Evolutionary conservation across 148 eudicot species (phyloP).

Genomic region (Vaccinium vitisidaea): DNA sequence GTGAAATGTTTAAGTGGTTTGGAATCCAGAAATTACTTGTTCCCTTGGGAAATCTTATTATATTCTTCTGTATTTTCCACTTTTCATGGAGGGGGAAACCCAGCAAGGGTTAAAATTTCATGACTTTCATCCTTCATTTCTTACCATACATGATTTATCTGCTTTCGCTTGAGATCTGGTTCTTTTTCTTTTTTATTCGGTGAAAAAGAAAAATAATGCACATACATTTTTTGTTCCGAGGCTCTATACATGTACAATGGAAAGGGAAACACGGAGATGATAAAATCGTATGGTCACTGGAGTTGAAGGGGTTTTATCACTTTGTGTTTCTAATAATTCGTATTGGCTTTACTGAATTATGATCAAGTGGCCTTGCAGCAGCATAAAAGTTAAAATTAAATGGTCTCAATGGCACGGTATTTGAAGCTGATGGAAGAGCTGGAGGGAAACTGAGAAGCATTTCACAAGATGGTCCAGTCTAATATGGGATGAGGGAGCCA

Average conservation of each 20-base stretch:
- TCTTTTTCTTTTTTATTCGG: background rate
- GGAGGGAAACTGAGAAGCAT: slow-evolving; percentile 87
- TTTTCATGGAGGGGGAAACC: background rate
- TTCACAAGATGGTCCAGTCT: slow-evolving; percentile 50
- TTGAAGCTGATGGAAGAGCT: slow-evolving; percentile 77
- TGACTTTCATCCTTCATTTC: background rate
- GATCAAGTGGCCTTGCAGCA: slow-evolving; percentile 90
- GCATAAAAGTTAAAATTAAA: slow-evolving; percentile 78
- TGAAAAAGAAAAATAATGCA: background rate
- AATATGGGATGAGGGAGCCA: slow-evolving; percentile 98
- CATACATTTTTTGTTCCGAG: background rate
- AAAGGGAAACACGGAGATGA: background rate
- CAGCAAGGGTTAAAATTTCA: background rate
- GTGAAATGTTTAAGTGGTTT: background rate
- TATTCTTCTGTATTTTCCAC: background rate
- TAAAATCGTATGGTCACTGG: too few relatives aligned
- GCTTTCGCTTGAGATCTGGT: background rate
- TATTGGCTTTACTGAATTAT: slow-evolving; percentile 13
- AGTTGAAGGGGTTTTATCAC: background rate
- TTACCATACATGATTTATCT: background rate
- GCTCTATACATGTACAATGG: background rate
- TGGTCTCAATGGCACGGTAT: slow-evolving; percentile 69
- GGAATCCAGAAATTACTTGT: background rate
- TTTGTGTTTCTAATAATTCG: background rate
- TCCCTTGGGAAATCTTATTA: background rate